Evolutionary conservation across 148 eudicot genomes (phyloP).

Genomic region (Salicornia ramosissima): DNA sequence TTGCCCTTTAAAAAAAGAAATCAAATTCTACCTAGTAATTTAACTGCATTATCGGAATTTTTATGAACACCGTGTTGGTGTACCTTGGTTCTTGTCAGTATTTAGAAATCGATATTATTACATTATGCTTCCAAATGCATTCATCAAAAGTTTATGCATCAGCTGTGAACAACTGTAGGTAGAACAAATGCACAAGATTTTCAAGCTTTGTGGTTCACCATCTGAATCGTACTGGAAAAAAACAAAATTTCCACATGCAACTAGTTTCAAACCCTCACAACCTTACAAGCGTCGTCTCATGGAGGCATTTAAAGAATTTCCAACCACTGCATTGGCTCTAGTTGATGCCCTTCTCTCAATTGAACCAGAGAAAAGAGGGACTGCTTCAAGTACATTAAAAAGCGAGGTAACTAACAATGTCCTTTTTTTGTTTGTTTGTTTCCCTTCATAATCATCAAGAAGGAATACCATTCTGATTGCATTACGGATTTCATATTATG

Average conservation of each 20-base stretch:
- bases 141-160: background rate
- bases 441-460: background rate
- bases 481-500: background rate
- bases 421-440: background rate
- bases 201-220: slow-evolving; percentile 97
- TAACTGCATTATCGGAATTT: background rate
- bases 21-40: background rate
- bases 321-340: slow-evolving; percentile 62
- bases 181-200: slow-evolving; percentile 96
- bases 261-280: slow-evolving; percentile 75
- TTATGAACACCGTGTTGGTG: background rate
- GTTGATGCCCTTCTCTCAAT: slow-evolving; percentile 65
- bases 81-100: background rate
- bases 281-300: slow-evolving; percentile 59
- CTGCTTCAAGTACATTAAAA: slow-evolving; percentile 55
- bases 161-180: slow-evolving; percentile 38
- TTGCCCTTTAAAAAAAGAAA: background rate
- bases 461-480: background rate
- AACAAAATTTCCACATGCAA: slow-evolving; percentile 64
- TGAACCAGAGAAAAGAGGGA: slow-evolving; percentile 67
- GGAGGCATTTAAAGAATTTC: slow-evolving; percentile 69
- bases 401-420: slow-evolving; percentile 50
- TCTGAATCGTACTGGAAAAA: slow-evolving; percentile 83
- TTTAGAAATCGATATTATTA: background rate
- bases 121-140: background rate